phyloP scores from a whole-genome alignment of 2,329 filamentous ascomycete species.

The Boeremia lycopersici region DNA sequence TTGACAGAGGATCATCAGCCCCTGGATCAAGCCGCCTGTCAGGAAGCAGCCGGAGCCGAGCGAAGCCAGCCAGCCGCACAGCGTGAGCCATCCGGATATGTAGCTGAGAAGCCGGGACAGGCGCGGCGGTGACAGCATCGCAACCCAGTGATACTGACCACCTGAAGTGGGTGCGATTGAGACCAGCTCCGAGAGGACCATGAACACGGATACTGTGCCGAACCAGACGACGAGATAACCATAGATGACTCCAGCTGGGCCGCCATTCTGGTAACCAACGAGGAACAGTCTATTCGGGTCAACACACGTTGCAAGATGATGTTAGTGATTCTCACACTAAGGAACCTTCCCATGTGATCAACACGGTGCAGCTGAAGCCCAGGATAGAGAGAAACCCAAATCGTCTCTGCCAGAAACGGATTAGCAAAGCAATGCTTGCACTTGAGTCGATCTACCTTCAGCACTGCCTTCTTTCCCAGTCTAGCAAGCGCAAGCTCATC shows the following conservation, averaged over 20 bases:
- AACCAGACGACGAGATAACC: conserved; percentile 38
- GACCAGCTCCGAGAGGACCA: conserved; percentile 39
- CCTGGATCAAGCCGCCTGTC: conserved; percentile 37
- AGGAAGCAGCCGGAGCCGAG: conserved; percentile 38
- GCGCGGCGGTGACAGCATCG: conserved; percentile 48
- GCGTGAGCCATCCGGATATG: conserved; percentile 51
- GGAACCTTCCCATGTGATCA: conserved; percentile 39
- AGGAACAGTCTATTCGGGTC: conserved; percentile 27
- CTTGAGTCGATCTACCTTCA: conserved; percentile 21
- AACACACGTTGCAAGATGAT: not conserved
- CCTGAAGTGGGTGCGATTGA: conserved; percentile 45
- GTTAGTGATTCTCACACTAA: conserved; percentile 23
- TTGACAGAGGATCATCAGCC: conserved; percentile 47
- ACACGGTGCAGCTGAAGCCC: conserved; percentile 36
- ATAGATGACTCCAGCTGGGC: conserved; percentile 39
- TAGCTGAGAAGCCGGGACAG: conserved; percentile 51
- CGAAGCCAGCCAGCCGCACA: conserved; percentile 48
- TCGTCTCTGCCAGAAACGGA: conserved; percentile 20
- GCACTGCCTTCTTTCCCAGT: conserved; percentile 32
- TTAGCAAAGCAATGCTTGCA: not conserved
- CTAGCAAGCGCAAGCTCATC: conserved; percentile 28
- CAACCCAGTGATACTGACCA: conserved; percentile 46
- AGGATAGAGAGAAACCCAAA: conserved; percentile 37
- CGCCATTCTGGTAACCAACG: conserved; percentile 32
- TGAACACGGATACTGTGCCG: conserved; percentile 36